These are phyloP conservation scores for Elongisporangium undulatum DNA, from an alignment of 352 stramenopile species.

Conservation along the genomic window DNA sequence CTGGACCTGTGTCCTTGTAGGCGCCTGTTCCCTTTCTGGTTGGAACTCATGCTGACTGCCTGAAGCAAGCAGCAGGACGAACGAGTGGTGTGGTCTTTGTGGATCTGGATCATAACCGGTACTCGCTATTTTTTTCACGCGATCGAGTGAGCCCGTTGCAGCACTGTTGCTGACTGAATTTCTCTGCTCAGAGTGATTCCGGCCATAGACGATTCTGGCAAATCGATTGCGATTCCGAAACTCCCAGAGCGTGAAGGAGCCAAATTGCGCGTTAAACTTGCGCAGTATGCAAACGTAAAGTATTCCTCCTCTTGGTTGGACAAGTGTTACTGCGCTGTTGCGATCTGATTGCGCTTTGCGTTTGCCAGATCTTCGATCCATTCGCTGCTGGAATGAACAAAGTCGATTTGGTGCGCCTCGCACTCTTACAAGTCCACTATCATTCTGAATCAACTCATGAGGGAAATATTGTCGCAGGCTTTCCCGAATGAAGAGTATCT, in stretches of 20 bases:
- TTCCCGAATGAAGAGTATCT: constrained; percentile 80
- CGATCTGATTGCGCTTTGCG: not conserved
- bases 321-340: constrained; percentile 1
- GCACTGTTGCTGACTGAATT: not conserved
- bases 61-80: constrained; percentile 54
- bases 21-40: constrained; percentile 94
- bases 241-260: constrained; percentile 62
- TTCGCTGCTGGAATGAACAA: constrained; percentile 68
- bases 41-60: constrained; percentile 82
- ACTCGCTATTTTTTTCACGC: constrained; percentile 3
- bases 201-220: constrained; percentile 63
- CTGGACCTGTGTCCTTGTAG: constrained; percentile 14
- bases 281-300: constrained; percentile 53
- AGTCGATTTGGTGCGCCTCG: constrained; percentile 45
- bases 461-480: constrained; percentile 20
- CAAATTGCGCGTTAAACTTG: constrained; percentile 60
- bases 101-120: constrained; percentile 92
- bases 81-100: constrained; percentile 91
- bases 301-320: constrained; percentile 1
- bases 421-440: not conserved
- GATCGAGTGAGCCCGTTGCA: no score
- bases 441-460: not conserved
- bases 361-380: constrained; percentile 68
- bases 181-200: constrained; percentile 52
- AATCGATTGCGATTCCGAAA: constrained; percentile 58